Base-by-base conservation (phyloP, 495 filamentous ascomycete species). In the Schizothecium vesticola region DNA sequence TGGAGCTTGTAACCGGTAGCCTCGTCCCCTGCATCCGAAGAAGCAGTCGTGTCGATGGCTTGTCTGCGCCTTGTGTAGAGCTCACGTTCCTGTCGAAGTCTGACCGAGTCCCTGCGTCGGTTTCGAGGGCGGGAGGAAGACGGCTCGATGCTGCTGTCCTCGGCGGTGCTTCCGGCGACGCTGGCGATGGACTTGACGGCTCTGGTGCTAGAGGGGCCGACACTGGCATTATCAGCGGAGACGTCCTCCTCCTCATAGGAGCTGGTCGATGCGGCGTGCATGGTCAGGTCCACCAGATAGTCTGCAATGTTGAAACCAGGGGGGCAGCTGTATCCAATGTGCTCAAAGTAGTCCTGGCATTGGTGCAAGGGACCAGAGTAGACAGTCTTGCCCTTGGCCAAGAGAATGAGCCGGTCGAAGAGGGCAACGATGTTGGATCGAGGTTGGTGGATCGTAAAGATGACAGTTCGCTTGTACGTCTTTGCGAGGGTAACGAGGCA, bases 391-490 rank as follows among this genome's bases (percentile, higher is more conserved):
- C 95, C 95, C 71, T 91, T 88, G 9, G 95, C 95, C 36, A 99
- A 83, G 21, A 99, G 88, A 69, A 99, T 87, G 21, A 99, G 84
- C 65, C 94, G 88, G 76, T 99, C 96, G 73, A 99, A 99, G 31
- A 99, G 85, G n/a, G 95, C 95, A 29, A 98, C 95, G 71, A 99
- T 99, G 73, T 99, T 99, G n/a, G 95, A 98, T 67, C 96, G 86
- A n/a, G 95, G 95, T 71, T 99, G 95, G 78, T 99, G 95, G 70
- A 99, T 99, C 6, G 95, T 99, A 82, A 99, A 97, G 66, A 99
- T 91, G 67, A 99, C 92, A 1, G 95, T 99, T 59, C 95, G 86
- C 75, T 96, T 94, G 82, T 97, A 98, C 29, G 89, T 94, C 82
- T 95, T 97, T 21, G 95, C 95, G 59, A 99, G 79, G 5, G 91